A percentile compares a stretch with the other conserved stretches of the same genome.
Conservation (phyloP, 805 yeast species). For the Starmerella vaccinii region DNA sequence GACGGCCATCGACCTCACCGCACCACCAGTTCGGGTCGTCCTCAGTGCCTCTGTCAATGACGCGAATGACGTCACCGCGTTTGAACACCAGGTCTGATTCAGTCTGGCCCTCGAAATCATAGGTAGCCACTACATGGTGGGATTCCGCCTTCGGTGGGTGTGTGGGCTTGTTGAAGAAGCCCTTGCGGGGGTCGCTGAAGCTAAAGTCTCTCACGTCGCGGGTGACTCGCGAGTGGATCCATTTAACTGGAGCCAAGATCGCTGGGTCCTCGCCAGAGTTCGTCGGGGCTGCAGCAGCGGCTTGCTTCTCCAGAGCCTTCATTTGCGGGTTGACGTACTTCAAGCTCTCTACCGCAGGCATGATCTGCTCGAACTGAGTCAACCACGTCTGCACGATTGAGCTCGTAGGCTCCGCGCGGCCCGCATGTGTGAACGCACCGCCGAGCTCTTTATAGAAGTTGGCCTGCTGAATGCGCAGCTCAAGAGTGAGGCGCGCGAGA, state of each 20-base stretch:
- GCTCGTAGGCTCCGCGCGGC: slow-evolving; percentile 19
- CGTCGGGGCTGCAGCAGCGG: not conserved
- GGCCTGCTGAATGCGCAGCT: slow-evolving; percentile 18
- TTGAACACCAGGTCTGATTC: slow-evolving; percentile 33
- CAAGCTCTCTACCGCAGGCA: slow-evolving; percentile 25
- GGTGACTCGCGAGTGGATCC: slow-evolving; percentile 12
- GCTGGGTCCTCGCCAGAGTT: slow-evolving; percentile 6
- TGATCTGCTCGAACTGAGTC: slow-evolving; percentile 17
- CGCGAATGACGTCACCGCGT: slow-evolving; percentile 32
- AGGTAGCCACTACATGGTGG: slow-evolving; percentile 29
- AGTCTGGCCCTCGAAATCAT: slow-evolving; percentile 32
- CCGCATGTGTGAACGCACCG: slow-evolving; percentile 23
- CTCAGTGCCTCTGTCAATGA: slow-evolving; percentile 32
- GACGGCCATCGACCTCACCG: slow-evolving; percentile 36
- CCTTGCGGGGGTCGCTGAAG: slow-evolving; percentile 17
- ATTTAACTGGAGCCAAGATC: slow-evolving; percentile 12
- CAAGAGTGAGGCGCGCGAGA: slow-evolving; percentile 18
- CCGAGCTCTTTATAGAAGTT: slow-evolving; percentile 23
- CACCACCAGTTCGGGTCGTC: slow-evolving; percentile 42
- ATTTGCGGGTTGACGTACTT: slow-evolving; percentile 14
- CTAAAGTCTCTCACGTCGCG: slow-evolving; percentile 11
- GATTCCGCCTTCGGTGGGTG: slow-evolving; percentile 10
- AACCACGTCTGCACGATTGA: slow-evolving; percentile 14
- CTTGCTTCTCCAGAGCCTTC: not conserved
- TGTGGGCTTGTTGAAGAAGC: slow-evolving; percentile 17